phyloP scores from a whole-genome alignment of 2,329 filamentous ascomycete genomes.

The Fusarium coicis region DNA sequence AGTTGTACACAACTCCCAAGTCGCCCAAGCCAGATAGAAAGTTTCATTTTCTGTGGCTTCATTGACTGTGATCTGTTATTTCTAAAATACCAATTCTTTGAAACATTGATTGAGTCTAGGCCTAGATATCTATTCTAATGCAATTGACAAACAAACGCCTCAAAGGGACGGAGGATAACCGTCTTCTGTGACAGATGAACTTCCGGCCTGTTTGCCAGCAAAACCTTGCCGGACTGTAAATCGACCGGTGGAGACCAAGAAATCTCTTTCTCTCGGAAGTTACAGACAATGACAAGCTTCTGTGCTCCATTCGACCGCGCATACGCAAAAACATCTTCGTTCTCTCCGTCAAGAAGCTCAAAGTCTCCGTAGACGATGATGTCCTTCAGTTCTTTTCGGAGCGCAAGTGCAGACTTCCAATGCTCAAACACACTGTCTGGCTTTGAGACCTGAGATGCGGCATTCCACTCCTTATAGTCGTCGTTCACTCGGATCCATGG shows the following conservation, averaged over 20 bases:
- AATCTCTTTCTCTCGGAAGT: conserved; percentile 10
- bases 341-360: conserved; percentile 13
- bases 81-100: fast-evolving
- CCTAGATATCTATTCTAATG: background rate
- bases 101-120: background rate
- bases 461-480: conserved; percentile 30
- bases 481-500: conserved; percentile 37
- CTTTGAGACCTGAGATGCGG: conserved; percentile 1
- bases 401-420: conserved; percentile 13
- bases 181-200: background rate
- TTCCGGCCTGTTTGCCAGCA: conserved; percentile 12
- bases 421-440: conserved; percentile 26
- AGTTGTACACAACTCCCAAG: fast-evolving
- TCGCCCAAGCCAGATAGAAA: fast-evolving
- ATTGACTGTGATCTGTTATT: background rate
- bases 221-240: background rate
- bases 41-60: background rate
- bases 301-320: conserved; percentile 1
- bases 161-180: conserved; percentile 10
- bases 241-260: background rate
- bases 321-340: conserved; percentile 31
- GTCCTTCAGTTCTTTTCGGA: conserved; percentile 13
- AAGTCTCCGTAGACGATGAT: conserved; percentile 32
- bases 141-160: conserved; percentile 10
- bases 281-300: conserved; percentile 16